phyloP scores from a whole-genome alignment of 257 asterid genomes.

The Primulina eburnea region DNA sequence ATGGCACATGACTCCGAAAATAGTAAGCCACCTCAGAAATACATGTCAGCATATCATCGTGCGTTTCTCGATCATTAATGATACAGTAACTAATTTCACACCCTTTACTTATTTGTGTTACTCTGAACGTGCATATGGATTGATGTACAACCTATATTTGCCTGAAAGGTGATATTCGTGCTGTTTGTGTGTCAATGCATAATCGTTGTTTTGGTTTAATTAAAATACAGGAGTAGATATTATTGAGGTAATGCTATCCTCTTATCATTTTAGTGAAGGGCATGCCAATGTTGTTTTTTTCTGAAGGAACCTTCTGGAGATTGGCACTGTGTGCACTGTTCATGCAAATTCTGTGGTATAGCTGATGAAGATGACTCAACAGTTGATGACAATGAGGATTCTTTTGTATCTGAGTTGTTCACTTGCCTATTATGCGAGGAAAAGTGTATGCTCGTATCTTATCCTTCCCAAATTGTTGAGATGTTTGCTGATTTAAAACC shows the following conservation, averaged over 20 bases:
- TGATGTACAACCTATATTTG: constrained; percentile 6
- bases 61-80: constrained; percentile 1
- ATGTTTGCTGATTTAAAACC: constrained; percentile 6
- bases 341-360: constrained; percentile 87
- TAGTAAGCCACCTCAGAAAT: not conserved
- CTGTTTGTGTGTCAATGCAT: not conserved
- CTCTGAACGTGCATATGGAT: constrained; percentile 20
- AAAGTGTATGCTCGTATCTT: constrained; percentile 51
- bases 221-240: not conserved
- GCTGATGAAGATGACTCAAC: constrained; percentile 42
- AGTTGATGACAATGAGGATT: constrained; percentile 33
- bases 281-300: constrained; percentile 21
- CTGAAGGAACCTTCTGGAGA: constrained; percentile 81
- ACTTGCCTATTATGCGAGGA: constrained; percentile 76
- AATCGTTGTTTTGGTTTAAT: too few relatives aligned
- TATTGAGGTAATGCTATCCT: constrained; percentile 13
- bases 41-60: not conserved
- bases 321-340: constrained; percentile 82
- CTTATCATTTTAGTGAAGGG: constrained; percentile 2
- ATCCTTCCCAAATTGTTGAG: constrained; percentile 18
- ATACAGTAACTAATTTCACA: constrained; percentile 5
- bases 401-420: constrained; percentile 37
- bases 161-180: not conserved
- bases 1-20: not conserved
- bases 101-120: not conserved